These are phyloP conservation scores for Acrocalymma vagum DNA, from an alignment of 2,329 filamentous ascomycete genomes.

Conservation along the genomic window DNA sequence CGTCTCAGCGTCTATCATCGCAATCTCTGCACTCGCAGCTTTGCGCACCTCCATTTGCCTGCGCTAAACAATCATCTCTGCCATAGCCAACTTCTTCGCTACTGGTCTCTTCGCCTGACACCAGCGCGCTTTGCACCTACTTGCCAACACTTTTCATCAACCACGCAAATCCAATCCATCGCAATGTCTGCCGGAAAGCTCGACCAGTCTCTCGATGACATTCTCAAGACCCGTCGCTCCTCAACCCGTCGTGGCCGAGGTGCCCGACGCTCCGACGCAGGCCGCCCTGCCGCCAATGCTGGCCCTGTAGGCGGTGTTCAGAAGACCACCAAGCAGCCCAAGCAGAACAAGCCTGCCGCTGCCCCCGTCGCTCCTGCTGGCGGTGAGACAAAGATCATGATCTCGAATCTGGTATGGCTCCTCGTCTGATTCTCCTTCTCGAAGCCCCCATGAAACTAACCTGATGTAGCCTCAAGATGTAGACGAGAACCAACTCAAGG, in stretches of 20 bases:
- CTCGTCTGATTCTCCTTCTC: constrained; percentile 21
- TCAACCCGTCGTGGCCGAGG: constrained; percentile 59
- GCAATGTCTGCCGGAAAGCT: constrained; percentile 73
- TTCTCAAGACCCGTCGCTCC: constrained; percentile 79
- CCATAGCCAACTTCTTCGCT: constrained; percentile 1
- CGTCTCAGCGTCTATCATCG: too few relatives aligned
- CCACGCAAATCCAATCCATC: constrained; percentile 14
- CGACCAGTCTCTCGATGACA: constrained; percentile 96
- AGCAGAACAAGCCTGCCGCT: constrained; percentile 67
- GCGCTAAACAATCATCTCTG: not conserved
- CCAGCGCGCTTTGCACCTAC: constrained; percentile 6
- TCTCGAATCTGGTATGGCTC: constrained; percentile 91
- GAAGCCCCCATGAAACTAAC: constrained; percentile 55
- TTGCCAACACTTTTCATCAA: constrained; percentile 15
- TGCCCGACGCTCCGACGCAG: constrained; percentile 54
- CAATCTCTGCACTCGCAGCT: too few relatives aligned
- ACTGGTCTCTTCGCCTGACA: constrained; percentile 3
- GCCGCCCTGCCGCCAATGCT: constrained; percentile 64
- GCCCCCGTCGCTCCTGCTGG: constrained; percentile 67
- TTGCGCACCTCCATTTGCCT: too few relatives aligned
- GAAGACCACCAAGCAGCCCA: constrained; percentile 73
- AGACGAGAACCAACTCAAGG: constrained; percentile 97
- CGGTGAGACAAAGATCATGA: constrained; percentile 94
- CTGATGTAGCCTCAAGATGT: constrained; percentile 85
- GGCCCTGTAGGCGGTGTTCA: constrained; percentile 86